phyloP scores from a whole-genome alignment of 768 basidiomycete species.

The Pleurotus sapidus region DNA sequence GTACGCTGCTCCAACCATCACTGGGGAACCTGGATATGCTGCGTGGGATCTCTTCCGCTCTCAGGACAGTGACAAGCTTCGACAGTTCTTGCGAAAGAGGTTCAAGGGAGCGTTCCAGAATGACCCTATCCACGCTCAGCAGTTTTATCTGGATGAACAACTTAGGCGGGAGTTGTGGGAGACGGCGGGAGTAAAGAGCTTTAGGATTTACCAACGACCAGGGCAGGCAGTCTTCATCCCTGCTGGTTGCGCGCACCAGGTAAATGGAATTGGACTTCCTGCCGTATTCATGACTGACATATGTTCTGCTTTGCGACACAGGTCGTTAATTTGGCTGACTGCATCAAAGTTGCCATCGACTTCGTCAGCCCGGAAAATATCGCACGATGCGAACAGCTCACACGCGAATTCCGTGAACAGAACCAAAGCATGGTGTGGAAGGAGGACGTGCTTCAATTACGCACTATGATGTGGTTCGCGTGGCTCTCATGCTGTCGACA shows the following conservation, averaged over 20 bases:
- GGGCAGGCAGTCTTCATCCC: conserved; percentile 96
- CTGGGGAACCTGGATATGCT: conserved; percentile 74
- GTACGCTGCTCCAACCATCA: conserved; percentile 51
- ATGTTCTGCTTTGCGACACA: conserved; percentile 24
- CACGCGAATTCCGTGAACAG: conserved; percentile 86
- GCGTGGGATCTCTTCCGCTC: conserved; percentile 91
- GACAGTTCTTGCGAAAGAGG: conserved; percentile 67
- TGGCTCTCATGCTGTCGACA: conserved; percentile 67
- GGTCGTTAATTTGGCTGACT: conserved; percentile 93
- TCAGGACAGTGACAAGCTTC: conserved; percentile 75
- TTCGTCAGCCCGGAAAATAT: conserved; percentile 96
- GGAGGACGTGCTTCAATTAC: conserved; percentile 88
- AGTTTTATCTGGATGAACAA: conserved; percentile 75
- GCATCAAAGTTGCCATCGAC: conserved; percentile 93
- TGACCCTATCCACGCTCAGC: conserved; percentile 92
- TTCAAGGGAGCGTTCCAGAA: conserved; percentile 51
- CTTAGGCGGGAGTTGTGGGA: conserved; percentile 68
- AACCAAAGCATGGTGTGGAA: conserved; percentile 90
- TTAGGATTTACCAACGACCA: conserved; percentile 84
- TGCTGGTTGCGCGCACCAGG: conserved; percentile 91
- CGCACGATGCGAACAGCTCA: conserved; percentile 78
- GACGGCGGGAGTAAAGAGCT: conserved; percentile 69
- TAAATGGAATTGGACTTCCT: conserved; percentile 24
- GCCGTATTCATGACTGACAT: neutral
- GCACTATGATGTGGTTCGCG: conserved; percentile 93